Base-by-base conservation (phyloP, 2,329 filamentous ascomycete species). In the Fusarium sp. region DNA sequence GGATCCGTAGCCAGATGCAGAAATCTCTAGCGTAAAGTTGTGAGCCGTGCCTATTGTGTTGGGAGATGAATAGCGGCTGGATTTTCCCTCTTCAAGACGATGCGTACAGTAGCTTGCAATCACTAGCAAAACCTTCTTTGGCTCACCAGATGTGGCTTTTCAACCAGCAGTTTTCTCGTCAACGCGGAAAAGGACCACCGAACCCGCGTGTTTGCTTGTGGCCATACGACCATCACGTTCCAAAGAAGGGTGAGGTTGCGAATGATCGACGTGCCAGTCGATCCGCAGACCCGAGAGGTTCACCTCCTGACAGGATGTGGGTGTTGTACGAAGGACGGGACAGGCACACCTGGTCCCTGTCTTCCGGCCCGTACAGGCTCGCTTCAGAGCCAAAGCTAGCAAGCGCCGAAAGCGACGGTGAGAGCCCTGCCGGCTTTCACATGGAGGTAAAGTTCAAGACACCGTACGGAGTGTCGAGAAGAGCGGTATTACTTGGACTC, bases 91-190 rank as follows among this genome's bases (percentile, higher is more conserved):
- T 37, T 37, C 35, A 40, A 58, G 61, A 37, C 59, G 25, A 56
- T 71, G 47, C 35, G 45, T 32, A 60, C 50, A 22, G 52, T 68
- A 54, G 71, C 58, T 74, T 33, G 32, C 60, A 30, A 60, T 71
- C 54, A 38, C 68, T 74, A 74, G 61, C 58, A 72, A 72, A 54
- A 69, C 71, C 33, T 58, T 74, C 54, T 35, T 69, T 63, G 33
- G 60, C 38, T 57, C 33, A 38, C 14, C 33, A 30, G 33, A 57
- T 15, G 54, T 38, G 54, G 54, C 54, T 57, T 57, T 57, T 22
- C 54, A 37, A 37, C 33, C 6, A 40, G 25, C 38, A 25, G 25
- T 50, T 22, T 12, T 50, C 27, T 54, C 50, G n/a, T 54, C 50
- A 33, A 54, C 27, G 8, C 50, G 50, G 27, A 20, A 54, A 54